Percentiles rank a stretch among this genome's conserved stretches.
These are phyloP conservation scores for Cladophialophora chaetospira DNA, from an alignment of 2,329 filamentous ascomycete genomes.

Conservation along the genomic window DNA sequence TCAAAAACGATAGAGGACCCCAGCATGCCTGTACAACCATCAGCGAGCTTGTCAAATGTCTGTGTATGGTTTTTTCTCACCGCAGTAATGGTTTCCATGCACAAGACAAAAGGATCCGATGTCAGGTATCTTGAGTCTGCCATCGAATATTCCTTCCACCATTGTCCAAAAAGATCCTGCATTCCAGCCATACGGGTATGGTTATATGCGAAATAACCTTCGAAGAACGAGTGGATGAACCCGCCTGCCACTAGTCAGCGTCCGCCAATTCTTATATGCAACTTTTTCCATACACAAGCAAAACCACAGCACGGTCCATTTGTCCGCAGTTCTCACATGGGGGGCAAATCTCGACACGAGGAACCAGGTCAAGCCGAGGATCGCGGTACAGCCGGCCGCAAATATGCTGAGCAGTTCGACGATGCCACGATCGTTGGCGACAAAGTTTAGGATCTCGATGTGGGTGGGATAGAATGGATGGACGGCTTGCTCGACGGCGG, in stretches of 20 bases:
- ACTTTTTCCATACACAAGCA: conserved; percentile 61
- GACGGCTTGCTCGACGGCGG: conserved; percentile 27
- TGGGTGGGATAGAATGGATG: conserved; percentile 75
- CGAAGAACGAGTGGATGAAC: conserved; percentile 74
- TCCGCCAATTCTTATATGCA: background rate
- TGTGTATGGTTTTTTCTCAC: conserved; percentile 47
- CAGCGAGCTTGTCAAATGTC: background rate
- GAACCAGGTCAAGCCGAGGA: conserved; percentile 61
- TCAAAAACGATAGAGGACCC: conserved; percentile 63
- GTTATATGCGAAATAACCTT: conserved; percentile 79
- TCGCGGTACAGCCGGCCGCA: conserved; percentile 54
- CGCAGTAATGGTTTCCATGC: conserved; percentile 79
- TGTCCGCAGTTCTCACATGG: conserved; percentile 56
- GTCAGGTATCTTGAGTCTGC: conserved; percentile 87
- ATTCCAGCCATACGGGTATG: conserved; percentile 65
- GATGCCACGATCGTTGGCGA: conserved; percentile 66
- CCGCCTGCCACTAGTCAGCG: conserved; percentile 41
- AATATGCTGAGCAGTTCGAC: conserved; percentile 63
- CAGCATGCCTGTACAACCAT: conserved; percentile 51
- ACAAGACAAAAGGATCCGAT: conserved; percentile 80
- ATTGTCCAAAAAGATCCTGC: conserved; percentile 75
- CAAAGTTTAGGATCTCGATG: conserved; percentile 62
- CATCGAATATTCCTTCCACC: conserved; percentile 91
- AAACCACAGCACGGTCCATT: conserved; percentile 71
- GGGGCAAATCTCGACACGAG: conserved; percentile 58